Percentiles rank a stretch among this genome's conserved stretches.
Conservation (phyloP, 129 eudicot species). For the Artemisia argyi region DNA sequence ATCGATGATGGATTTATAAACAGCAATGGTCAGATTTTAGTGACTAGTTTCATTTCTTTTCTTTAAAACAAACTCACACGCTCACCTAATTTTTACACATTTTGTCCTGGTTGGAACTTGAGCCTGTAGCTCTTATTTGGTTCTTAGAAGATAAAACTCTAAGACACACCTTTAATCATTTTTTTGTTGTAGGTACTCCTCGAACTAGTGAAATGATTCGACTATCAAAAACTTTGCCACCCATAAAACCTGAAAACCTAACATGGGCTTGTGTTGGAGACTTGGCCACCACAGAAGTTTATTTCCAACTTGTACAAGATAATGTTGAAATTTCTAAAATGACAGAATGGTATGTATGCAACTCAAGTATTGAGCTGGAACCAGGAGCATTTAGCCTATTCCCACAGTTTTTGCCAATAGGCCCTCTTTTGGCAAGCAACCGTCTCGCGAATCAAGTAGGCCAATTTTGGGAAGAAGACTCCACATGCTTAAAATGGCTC, state of each 20-base stretch:
- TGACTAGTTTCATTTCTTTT: too few relatives aligned
- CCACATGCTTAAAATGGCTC: constrained; percentile 49
- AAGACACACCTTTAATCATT: too few relatives aligned
- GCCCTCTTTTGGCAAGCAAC: constrained; percentile 47
- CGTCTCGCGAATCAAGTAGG: constrained; percentile 33
- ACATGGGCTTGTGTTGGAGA: constrained; percentile 34
- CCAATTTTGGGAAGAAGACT: constrained; percentile 47
- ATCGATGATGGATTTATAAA: too few relatives aligned
- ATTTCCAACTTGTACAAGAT: constrained; percentile 1
- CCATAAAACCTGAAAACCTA: constrained; percentile 29
- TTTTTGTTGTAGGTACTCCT: background rate
- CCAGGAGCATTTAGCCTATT: constrained; percentile 24
- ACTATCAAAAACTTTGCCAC: constrained; percentile 47
- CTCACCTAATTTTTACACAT: too few relatives aligned
- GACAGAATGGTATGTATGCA: constrained; percentile 37
- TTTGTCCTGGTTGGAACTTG: too few relatives aligned
- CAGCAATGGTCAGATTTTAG: too few relatives aligned
- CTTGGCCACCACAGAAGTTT: background rate
- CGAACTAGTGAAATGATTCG: constrained; percentile 31
- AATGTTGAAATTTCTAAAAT: constrained; percentile 4
- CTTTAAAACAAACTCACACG: too few relatives aligned
- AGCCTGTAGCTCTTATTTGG: too few relatives aligned
- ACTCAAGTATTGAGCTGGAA: constrained; percentile 46
- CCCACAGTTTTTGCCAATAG: constrained; percentile 35
- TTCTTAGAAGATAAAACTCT: too few relatives aligned